These are phyloP conservation scores for Trichoderma citrinoviride DNA, from an alignment of 2,329 filamentous ascomycete genomes.

Conservation along the genomic window DNA sequence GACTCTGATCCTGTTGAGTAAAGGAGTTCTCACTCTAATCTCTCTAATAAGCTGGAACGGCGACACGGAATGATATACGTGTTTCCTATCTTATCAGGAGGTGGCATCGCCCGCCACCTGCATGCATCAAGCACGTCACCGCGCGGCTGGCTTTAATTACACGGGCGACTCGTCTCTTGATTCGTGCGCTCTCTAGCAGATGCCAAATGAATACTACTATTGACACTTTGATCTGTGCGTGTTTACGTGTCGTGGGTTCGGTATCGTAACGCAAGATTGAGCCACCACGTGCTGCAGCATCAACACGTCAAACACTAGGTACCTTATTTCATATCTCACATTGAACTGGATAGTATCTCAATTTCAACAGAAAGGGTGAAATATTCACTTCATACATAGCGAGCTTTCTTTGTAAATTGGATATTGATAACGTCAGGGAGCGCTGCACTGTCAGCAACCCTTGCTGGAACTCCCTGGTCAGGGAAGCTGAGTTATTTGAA, in stretches of 20 bases:
- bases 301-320: no score
- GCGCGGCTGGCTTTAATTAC: not conserved
- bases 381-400: no score
- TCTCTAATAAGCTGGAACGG: no score
- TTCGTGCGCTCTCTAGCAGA: not conserved
- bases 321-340: no score
- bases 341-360: no score
- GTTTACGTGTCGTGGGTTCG: not conserved
- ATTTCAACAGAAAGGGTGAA: no score
- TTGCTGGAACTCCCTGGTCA: not conserved
- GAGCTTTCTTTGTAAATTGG: no score
- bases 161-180: not conserved
- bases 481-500: not conserved
- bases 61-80: no score
- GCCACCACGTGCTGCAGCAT: not conserved
- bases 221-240: not conserved
- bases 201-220: not conserved
- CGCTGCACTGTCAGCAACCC: not conserved
- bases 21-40: no score
- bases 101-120: not conserved
- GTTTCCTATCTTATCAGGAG: not conserved
- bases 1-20: no score
- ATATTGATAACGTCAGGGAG: no score
- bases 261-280: not conserved
- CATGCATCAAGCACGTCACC: not conserved